A percentile compares a stretch with the other conserved stretches of the same genome.
These are phyloP conservation scores for Alloascoidea africana DNA, from an alignment of 805 yeast genomes.

Conservation along the genomic window DNA sequence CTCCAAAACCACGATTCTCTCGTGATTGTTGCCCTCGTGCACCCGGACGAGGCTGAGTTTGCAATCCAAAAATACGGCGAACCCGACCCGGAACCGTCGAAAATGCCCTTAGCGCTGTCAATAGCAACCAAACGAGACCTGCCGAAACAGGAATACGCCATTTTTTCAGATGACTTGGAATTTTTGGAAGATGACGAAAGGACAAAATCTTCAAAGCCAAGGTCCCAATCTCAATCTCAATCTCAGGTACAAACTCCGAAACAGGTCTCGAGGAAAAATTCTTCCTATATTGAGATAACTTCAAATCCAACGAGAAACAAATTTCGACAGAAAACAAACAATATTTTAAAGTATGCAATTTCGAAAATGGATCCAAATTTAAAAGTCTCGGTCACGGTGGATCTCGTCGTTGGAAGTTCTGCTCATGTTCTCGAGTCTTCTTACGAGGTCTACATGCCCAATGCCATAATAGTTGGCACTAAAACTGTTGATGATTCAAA, in stretches of 20 bases:
- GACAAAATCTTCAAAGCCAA: background rate
- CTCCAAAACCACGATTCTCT: background rate
- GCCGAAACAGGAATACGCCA: background rate
- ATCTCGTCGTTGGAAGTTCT: background rate
- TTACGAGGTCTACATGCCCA: background rate
- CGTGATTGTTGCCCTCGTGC: background rate
- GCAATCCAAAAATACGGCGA: background rate
- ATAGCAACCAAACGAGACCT: background rate
- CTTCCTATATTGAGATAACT: no score
- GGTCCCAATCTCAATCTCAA: background rate
- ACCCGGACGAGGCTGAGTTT: background rate
- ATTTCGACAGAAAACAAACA: background rate
- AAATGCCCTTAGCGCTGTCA: no score
- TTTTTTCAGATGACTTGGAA: no score
- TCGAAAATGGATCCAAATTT: conserved; percentile 1
- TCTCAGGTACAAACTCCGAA: no score
- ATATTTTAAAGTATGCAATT: background rate
- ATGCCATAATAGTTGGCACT: background rate
- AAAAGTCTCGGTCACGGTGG: background rate
- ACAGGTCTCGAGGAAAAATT: no score
- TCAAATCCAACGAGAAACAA: background rate
- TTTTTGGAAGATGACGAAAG: no score
- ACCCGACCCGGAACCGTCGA: no score
- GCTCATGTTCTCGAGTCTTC: background rate
- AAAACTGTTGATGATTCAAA: background rate